Evolutionary conservation across 2,329 filamentous ascomycete genomes (phyloP), one percentile per base, ranked within the genome.

Genomic region (Ophiostoma populinum): DNA sequence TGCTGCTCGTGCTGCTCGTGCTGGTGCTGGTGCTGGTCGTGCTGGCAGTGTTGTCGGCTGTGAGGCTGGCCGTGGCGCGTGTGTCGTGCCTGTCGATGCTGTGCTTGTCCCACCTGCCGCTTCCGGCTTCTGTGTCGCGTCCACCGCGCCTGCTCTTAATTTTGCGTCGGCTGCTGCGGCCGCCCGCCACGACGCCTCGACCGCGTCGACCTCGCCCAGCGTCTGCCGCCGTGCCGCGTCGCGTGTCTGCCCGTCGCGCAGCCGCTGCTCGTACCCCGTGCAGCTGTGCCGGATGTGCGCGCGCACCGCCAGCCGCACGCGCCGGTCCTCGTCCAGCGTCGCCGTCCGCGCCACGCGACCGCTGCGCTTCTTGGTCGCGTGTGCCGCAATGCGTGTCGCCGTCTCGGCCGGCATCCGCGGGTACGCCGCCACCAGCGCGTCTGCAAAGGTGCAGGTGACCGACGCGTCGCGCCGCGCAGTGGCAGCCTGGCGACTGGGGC

Each of bases 251-350:
- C 2, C 19, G 19, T 5, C 32, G 12, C 38, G 39, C 36, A 64
- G 40, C 27, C 62, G 41, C 24, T 34, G 28, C 11, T 68, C 61
- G 38, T 70, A 70, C 2, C 51, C 43, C 0, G 64, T 68, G 29
- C 63, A 55, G 3, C 37, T 42, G 43, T 69, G 65, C 6, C 65
- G 53, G 5, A 63, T 54, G 41, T 67, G 59, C 3, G 65, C 65
- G 16, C 55, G 47, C 10, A 67, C 61, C 2, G 61, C 65, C 17
- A 66, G 51, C 30, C 48, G 43, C 5, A 57, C 61, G 42, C 56
- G 64, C 11, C 52, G 45, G 6, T 49, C 46, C 24, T 62, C 30
- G 0, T 48, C 46, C 6, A 64, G 45, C 29, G 41, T 58, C 2
- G 47, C 47, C 2, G 56, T 59, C 34, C 65, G 50, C 3, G 64